phyloP scores from a whole-genome alignment of 805 yeast species.

The Vanderwaltozyma polyspora region DNA sequence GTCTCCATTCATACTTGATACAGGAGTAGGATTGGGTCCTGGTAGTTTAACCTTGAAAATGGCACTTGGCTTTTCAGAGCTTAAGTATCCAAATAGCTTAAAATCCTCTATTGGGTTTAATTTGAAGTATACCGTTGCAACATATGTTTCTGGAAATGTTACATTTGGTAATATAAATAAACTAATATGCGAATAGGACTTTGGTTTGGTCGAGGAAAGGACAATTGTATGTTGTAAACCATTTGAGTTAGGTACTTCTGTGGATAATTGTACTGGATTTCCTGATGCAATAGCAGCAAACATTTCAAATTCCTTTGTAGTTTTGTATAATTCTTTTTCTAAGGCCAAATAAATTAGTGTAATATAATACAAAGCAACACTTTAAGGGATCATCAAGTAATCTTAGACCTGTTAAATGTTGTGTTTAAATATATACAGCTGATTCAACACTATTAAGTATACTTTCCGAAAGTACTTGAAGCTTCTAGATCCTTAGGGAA shows the following conservation, averaged over 20 bases:
- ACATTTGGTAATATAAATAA: conserved; percentile 79
- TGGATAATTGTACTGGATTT: conserved; percentile 27
- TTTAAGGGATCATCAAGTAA: too few species aligned
- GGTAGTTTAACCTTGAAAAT: conserved; percentile 63
- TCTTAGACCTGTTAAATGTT: too few species aligned
- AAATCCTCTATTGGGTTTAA: conserved; percentile 50
- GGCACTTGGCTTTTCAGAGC: conserved; percentile 71
- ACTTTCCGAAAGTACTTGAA: too few species aligned
- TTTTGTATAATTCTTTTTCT: too few species aligned
- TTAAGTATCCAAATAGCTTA: conserved; percentile 53
- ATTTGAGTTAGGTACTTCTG: conserved; percentile 29
- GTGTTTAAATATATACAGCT: too few species aligned
- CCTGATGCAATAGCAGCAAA: conserved; percentile 32
- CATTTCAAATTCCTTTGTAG: conserved; percentile 9
- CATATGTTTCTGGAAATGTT: conserved; percentile 53
- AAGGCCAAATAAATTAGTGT: too few species aligned
- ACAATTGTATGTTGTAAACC: conserved; percentile 29
- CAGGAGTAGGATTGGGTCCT: conserved; percentile 2
- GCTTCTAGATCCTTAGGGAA: too few species aligned
- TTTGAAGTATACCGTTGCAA: conserved; percentile 85
- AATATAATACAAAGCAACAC: too few species aligned
- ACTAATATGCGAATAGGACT: conserved; percentile 55
- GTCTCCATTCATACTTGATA: conserved; percentile 14
- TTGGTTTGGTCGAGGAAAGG: conserved; percentile 26
- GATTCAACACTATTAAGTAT: too few species aligned